Base-by-base conservation (phyloP, 768 basidiomycete genomes). In the Termitomyces sp. region DNA sequence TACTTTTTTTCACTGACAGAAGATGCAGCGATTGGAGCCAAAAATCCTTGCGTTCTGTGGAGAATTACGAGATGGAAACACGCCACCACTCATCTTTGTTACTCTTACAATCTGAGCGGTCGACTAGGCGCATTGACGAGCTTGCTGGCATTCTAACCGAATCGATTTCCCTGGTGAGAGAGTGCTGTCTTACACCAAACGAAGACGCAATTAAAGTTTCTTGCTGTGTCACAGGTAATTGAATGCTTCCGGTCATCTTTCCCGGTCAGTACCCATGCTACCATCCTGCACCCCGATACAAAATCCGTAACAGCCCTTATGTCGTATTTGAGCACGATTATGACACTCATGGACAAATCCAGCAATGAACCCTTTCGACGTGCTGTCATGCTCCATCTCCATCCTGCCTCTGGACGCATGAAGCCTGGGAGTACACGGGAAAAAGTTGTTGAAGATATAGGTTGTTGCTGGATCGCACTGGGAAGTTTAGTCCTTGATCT, bases 401-500 rank as follows among this genome's bases (percentile, higher is more conserved):
- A 62, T 37, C 67, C 70, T 16, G 48, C 68, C 4, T 43, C 71
- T 9, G 56, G 62, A 31, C 59, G 58, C 50, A 47, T 73, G 34
- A 23, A 52, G 31, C 31, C 38, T 11, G 16, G 16, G 3, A 42
- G 48, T 25, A 29, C 31, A 16, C 53, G 48, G 48, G 41, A 54
- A 21, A 55, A 60, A 45, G 43, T 43, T 50, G 59, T 59, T 45
- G 47, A 63, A 63, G 57, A 62, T 48, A 38, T 71, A 57, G 72
- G 76, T 9, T 62, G 66, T 25, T 73, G 66, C 55, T 95, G 88
- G 85, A 73, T 92, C 32, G 79, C 78, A 1, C 66, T 90, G 48
- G 79, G 82, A 44, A 77, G 76, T 17, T 62, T 86, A 53, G 69
- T 95, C 25, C 67, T 93, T 23, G 76, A 86, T 4, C 79, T 95